These are phyloP conservation scores for Herpotrichia juniperi DNA, from an alignment of 2,329 filamentous ascomycete species.

Conservation along the genomic window DNA sequence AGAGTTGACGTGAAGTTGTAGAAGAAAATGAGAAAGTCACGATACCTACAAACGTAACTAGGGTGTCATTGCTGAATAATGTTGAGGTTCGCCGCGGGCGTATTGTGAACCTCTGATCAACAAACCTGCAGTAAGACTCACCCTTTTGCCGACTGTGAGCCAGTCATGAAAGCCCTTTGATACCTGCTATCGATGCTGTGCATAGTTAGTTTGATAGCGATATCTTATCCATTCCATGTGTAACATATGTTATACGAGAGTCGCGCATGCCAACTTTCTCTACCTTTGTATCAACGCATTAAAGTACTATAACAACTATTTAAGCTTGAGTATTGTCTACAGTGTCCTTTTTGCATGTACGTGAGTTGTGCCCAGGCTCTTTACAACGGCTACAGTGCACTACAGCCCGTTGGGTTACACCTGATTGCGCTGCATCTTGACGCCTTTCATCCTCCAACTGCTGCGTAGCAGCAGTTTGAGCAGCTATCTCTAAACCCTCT, in stretches of 20 bases:
- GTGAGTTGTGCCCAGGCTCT: conserved; percentile 11
- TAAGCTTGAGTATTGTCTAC: conserved; percentile 4
- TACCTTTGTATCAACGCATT: background rate
- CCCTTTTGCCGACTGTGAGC: conserved; percentile 14
- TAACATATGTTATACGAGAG: no score
- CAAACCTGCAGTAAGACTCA: conserved; percentile 2
- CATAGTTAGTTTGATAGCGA: background rate
- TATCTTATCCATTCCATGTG: no score
- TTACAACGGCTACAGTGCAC: conserved; percentile 5
- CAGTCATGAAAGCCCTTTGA: conserved; percentile 5
- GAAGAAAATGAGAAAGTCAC: background rate
- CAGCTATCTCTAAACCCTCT: conserved; percentile 11
- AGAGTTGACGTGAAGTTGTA: background rate
- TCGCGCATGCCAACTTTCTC: background rate
- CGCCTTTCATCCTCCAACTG: conserved; percentile 13
- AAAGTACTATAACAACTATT: background rate
- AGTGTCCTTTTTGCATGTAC: conserved; percentile 7
- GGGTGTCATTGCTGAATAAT: conserved; percentile 34
- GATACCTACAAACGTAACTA: background rate
- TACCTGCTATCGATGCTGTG: background rate
- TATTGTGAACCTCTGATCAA: conserved; percentile 5
- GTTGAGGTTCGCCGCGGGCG: conserved; percentile 10
- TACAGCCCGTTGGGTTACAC: conserved; percentile 3
- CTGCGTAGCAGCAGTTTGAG: conserved; percentile 10
- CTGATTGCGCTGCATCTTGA: conserved; percentile 5